Conservation (phyloP, 192 early-diverging fungal genomes). For the Thamnidium elegans region DNA sequence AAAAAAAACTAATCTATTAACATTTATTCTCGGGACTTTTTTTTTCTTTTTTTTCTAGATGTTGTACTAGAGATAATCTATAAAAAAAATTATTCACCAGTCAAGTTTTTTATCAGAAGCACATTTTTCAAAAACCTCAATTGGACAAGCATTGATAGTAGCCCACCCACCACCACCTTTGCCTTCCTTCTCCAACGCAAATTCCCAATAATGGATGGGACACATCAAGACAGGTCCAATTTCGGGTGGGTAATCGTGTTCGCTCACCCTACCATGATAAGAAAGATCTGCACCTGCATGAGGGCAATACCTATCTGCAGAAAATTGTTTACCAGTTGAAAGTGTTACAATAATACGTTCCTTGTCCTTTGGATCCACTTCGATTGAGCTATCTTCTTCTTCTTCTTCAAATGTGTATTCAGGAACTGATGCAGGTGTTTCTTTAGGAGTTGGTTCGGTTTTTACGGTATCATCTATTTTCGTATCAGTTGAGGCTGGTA, state of each 20-base stretch:
- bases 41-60: too few species aligned
- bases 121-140: slow-evolving; percentile 2
- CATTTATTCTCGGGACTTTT: too few species aligned
- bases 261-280: slow-evolving; percentile 21
- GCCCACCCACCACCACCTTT: slow-evolving; percentile 18
- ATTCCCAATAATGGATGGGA: slow-evolving; percentile 41
- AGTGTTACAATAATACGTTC: slow-evolving; percentile 35
- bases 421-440: too few species aligned
- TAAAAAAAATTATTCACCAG: neutral
- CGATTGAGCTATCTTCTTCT: slow-evolving; percentile 18
- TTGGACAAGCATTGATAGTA: slow-evolving; percentile 33
- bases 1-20: too few species aligned
- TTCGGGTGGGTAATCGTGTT: slow-evolving; percentile 36
- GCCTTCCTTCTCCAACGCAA: slow-evolving; percentile 29
- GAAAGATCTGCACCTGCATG: slow-evolving; percentile 37
- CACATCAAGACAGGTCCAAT: slow-evolving; percentile 37
- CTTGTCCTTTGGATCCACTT: slow-evolving; percentile 26
- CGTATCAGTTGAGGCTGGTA: neutral
- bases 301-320: slow-evolving; percentile 38
- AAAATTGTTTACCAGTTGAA: slow-evolving; percentile 30
- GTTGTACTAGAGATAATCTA: too few species aligned
- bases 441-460: neutral
- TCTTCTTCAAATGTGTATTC: slow-evolving; percentile 18
- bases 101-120: slow-evolving; percentile 11
- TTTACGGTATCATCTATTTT: neutral